Base-by-base conservation (phyloP, 2,329 filamentous ascomycete species). In the Beauveria sp. region DNA sequence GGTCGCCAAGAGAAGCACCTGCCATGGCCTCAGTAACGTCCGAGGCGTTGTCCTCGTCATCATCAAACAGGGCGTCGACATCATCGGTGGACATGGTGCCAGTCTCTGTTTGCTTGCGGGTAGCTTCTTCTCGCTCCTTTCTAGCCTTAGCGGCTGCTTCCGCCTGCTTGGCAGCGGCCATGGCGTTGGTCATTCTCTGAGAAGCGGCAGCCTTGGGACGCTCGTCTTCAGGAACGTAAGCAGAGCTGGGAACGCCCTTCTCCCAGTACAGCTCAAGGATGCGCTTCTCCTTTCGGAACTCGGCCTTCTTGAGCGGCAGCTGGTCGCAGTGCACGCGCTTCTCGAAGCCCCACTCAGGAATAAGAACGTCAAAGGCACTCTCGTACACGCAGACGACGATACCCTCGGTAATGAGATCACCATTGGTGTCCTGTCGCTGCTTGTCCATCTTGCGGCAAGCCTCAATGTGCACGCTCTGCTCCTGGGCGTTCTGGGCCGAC, bases 321-420 rank as follows among this genome's bases (percentile, higher is more conserved):
- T 99, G 95, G 72, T 99, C 95, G 73, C 95, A 99, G 77, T 99
- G 95, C 58, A 99, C 95, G 66, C 95, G 91, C 86, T 99, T 99
- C 81, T 99, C 95, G 68, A 99, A 98, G 67, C 95, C 95, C 81
- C 92, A 99, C 73, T 99, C 93, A 6, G 95, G 95, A 73, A 99
- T 98, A 66, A 99, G 83, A 49, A 99, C 91, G 74, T 99, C 95
- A 73, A 99, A 99, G 22, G 95, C 95, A 31, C 95, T 98, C 77
- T 99, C 95, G 75, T 99, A 99, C 38, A 99, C 95, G 72, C 91
- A 96, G 61, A 99, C 83, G 54, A 99, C 92, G 69, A 99, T 93
- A 67, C 95, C 95, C 74, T 98, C 93, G 69, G 89, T 92, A 73
- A 99, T 92, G 60, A 99, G 84, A 67, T 99, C 95, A 53, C 91